Percentiles rank a stretch among this genome's conserved stretches.
Evolutionary conservation across 2,329 filamentous ascomycete genomes (phyloP).

Genomic region (Orbilia brochopaga): DNA sequence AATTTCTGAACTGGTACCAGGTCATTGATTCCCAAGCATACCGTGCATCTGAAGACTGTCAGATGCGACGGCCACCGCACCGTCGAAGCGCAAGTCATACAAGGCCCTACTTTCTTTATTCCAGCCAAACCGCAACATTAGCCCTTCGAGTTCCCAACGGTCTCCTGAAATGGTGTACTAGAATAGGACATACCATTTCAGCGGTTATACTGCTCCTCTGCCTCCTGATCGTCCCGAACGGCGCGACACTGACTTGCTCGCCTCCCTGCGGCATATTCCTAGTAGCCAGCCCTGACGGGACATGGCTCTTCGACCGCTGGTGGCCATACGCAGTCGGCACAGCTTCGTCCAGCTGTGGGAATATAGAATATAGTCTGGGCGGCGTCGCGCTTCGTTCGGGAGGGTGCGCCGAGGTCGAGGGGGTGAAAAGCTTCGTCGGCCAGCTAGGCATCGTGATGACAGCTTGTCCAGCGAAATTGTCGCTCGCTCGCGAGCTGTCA

Average conservation of each 20-base stretch:
- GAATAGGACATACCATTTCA: conserved; percentile 62
- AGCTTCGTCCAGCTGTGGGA: conserved; percentile 41
- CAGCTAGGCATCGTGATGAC: conserved; percentile 47
- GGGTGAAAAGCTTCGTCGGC: conserved; percentile 40
- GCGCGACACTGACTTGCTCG: conserved; percentile 56
- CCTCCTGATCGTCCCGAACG: conserved; percentile 57
- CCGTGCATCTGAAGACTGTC: conserved; percentile 78
- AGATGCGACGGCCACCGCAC: conserved; percentile 79
- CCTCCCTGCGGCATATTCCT: conserved; percentile 51
- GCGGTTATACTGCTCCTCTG: conserved; percentile 57
- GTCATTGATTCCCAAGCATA: conserved; percentile 85
- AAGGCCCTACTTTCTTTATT: conserved; percentile 67
- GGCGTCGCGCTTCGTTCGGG: conserved; percentile 32
- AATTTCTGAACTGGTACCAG: conserved; percentile 61
- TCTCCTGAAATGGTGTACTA: neutral
- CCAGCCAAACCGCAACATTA: neutral
- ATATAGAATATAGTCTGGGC: conserved; percentile 44
- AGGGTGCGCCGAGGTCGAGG: conserved; percentile 24
- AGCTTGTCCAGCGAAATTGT: neutral
- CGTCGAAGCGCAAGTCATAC: conserved; percentile 82
- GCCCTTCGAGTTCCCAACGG: neutral
- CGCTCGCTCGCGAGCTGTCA: neutral
- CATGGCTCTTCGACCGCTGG: conserved; percentile 47
- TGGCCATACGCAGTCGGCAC: conserved; percentile 45
- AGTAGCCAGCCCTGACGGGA: conserved; percentile 16